Percentiles rank a stretch among this genome's conserved stretches.
These are phyloP conservation scores for Tirmania nivea DNA, from an alignment of 495 filamentous ascomycete species.

Conservation along the genomic window DNA sequence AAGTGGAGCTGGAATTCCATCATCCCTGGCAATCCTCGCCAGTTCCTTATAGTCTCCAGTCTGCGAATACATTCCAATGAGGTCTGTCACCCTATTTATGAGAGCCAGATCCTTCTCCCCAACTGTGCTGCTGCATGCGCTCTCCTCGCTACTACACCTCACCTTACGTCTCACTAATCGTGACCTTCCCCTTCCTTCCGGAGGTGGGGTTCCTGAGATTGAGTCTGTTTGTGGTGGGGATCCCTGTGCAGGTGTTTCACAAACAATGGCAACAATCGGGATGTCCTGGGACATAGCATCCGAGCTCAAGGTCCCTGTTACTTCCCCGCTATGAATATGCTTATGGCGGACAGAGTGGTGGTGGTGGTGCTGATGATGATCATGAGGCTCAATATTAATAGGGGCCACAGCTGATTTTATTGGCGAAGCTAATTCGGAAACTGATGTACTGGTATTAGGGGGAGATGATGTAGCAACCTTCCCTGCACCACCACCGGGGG, in stretches of 20 bases:
- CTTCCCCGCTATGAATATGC: neutral
- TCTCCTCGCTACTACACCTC: constrained; percentile 9
- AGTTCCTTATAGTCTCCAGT: constrained; percentile 4
- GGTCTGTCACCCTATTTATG: neutral
- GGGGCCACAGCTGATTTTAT: too few species aligned
- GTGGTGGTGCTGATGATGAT: neutral
- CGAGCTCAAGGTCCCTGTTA: neutral
- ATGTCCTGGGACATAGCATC: neutral
- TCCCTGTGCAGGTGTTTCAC: neutral
- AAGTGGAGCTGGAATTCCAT: constrained; percentile 7
- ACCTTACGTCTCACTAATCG: constrained; percentile 1
- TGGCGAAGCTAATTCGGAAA: too few species aligned
- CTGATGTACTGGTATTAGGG: too few species aligned
- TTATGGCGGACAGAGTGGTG: neutral
- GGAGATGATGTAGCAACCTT: too few species aligned
- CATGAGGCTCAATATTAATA: too few species aligned
- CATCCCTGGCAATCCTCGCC: constrained; percentile 5
- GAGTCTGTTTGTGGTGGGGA: neutral
- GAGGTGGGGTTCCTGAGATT: neutral
- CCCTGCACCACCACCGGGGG: too few species aligned
- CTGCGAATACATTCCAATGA: constrained; percentile 2
- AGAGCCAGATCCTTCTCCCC: constrained; percentile 3
- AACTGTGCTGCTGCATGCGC: constrained; percentile 6
- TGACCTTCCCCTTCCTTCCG: neutral
- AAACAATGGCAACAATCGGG: neutral